These are phyloP conservation scores for Fraxinus quadrangulata DNA, from an alignment of 257 asterid genomes.

Conservation along the genomic window DNA sequence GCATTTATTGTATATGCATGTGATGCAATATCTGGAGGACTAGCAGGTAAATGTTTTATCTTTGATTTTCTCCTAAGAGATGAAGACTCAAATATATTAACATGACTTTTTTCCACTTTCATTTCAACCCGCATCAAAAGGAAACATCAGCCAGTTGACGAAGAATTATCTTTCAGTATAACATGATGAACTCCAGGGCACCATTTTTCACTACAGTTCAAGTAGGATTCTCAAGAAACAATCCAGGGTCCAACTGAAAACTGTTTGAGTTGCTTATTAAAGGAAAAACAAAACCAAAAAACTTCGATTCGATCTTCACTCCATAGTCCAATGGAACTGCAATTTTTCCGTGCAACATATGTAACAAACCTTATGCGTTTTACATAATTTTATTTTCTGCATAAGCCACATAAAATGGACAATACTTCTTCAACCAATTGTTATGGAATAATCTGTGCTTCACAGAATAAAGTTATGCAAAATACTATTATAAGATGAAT, in stretches of 20 bases:
- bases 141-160: not conserved
- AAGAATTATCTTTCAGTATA: not conserved
- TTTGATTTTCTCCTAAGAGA: not conserved
- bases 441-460: not conserved
- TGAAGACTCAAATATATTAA: not conserved
- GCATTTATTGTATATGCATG: not conserved
- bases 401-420: constrained; percentile 4
- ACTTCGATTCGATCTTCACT: not conserved
- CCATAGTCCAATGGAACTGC: not conserved
- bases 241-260: constrained; percentile 1
- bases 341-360: not conserved
- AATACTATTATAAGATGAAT: not conserved
- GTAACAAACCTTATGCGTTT: not conserved
- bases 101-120: not conserved
- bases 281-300: not conserved
- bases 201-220: not conserved
- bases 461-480: not conserved
- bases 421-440: not conserved
- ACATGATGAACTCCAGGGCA: not conserved
- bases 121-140: not conserved
- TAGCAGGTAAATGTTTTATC: not conserved
- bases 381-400: not conserved
- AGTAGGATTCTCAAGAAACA: not conserved
- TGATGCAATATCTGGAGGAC: not conserved
- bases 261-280: not conserved